These are phyloP conservation scores for Fusarium lyarnte DNA, from an alignment of 2,329 filamentous ascomycete genomes.

Conservation along the genomic window DNA sequence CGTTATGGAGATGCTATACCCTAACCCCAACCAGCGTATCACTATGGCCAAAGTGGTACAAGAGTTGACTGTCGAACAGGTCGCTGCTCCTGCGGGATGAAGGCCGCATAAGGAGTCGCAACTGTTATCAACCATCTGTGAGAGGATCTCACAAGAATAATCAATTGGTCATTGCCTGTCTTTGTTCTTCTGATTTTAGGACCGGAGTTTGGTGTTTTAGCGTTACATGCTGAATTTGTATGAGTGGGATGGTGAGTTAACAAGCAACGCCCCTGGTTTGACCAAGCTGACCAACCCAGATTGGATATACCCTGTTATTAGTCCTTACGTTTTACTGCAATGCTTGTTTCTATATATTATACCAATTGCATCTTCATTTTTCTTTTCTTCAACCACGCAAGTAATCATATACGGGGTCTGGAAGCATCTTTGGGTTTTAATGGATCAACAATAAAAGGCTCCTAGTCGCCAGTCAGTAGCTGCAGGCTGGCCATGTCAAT, in stretches of 20 bases:
- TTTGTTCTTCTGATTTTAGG: conserved; percentile 19
- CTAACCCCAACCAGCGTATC: conserved; percentile 61
- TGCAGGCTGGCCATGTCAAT: neutral
- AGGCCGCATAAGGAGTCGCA: neutral
- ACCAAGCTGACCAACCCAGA: conserved; percentile 29
- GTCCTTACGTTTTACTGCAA: conserved; percentile 10
- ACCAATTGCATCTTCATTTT: neutral
- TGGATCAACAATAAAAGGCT: neutral
- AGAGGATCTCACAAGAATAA: conserved; percentile 5
- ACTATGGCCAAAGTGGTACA: conserved; percentile 62
- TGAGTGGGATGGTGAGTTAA: conserved; percentile 34
- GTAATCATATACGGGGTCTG: neutral
- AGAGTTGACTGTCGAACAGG: conserved; percentile 52
- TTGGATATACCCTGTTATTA: conserved; percentile 37
- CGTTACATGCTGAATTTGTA: conserved; percentile 12
- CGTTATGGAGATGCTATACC: conserved; percentile 63
- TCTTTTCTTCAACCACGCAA: neutral
- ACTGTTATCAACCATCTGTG: conserved; percentile 3
- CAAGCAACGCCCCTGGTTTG: neutral
- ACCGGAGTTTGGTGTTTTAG: conserved; percentile 19
- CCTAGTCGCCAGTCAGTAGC: neutral
- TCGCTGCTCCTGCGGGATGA: conserved; percentile 20
- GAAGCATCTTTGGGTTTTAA: neutral
- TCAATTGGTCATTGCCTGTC: conserved; percentile 3
- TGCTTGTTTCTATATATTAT: neutral